Evolutionary conservation across 164 flowering plant genomes (phyloP).

Genomic region (Aristolochia contorta): DNA sequence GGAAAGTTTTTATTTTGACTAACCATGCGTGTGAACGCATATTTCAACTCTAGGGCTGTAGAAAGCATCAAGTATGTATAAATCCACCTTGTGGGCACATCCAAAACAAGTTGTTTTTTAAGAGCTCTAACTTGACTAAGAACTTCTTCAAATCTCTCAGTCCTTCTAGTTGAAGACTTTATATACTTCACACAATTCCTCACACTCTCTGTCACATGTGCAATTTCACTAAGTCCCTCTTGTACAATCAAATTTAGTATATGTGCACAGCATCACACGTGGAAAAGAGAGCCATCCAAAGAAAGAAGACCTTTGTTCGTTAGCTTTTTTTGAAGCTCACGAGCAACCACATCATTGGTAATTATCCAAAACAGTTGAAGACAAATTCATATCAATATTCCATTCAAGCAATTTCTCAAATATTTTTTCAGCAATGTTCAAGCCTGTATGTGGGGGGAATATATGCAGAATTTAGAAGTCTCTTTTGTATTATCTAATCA

Average conservation of each 20-base stretch:
- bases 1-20: no score
- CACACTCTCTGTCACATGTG: background rate
- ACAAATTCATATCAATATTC: background rate
- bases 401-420: background rate
- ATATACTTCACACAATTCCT: background rate
- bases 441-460: no score
- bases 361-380: background rate
- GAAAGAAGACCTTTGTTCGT: background rate
- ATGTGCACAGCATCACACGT: no score
- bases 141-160: background rate
- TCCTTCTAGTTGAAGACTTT: background rate
- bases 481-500: background rate
- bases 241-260: background rate
- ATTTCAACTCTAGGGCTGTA: background rate
- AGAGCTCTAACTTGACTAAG: background rate
- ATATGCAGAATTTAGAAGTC: background rate
- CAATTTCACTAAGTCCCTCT: background rate
- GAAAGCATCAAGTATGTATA: background rate
- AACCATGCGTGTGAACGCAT: background rate
- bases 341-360: background rate
- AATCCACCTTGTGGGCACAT: background rate
- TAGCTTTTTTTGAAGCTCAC: background rate
- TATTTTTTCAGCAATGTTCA: background rate
- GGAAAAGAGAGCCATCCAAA: background rate
- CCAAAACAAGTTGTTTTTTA: background rate